Evolutionary conservation across 2,329 filamentous ascomycete species (phyloP).

Genomic region (Epichloe bromicola): DNA sequence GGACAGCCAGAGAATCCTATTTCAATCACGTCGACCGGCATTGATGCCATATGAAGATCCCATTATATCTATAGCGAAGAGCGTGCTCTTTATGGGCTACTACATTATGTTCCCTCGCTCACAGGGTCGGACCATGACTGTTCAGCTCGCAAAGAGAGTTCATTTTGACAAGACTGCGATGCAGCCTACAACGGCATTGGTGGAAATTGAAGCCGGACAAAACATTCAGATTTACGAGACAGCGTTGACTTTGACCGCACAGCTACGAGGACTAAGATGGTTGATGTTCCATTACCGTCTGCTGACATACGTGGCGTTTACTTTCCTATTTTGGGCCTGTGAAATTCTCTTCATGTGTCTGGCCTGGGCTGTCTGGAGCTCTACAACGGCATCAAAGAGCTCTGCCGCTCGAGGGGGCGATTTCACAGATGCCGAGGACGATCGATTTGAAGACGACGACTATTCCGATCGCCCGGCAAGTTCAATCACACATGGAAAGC

Average conservation of each 20-base stretch:
- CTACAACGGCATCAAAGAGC: slow-evolving; percentile 15
- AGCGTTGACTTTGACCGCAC: slow-evolving; percentile 56
- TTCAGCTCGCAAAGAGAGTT: slow-evolving; percentile 63
- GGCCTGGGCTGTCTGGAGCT: slow-evolving; percentile 47
- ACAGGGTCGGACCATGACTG: slow-evolving; percentile 49
- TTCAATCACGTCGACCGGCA: slow-evolving; percentile 57
- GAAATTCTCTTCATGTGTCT: slow-evolving; percentile 55
- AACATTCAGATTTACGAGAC: slow-evolving; percentile 66
- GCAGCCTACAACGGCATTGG: slow-evolving; percentile 33
- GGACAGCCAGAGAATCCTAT: slow-evolving; percentile 31
- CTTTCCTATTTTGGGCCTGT: slow-evolving; percentile 59
- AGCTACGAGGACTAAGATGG: slow-evolving; percentile 65
- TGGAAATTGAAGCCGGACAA: slow-evolving; percentile 57
- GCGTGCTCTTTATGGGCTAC: slow-evolving; percentile 51
- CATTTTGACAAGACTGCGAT: slow-evolving; percentile 38
- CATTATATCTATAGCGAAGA: slow-evolving; percentile 48
- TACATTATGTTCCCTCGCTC: slow-evolving; percentile 53
- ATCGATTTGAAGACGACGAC: slow-evolving; percentile 12
- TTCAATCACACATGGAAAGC: slow-evolving; percentile 29
- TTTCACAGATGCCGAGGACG: slow-evolving; percentile 9
- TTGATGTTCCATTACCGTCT: slow-evolving; percentile 78
- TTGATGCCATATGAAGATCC: slow-evolving; percentile 70
- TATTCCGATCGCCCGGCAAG: slow-evolving; percentile 29
- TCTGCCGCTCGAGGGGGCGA: slow-evolving; percentile 5
- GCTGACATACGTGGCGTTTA: slow-evolving; percentile 55